Evolutionary conservation across 768 basidiomycete species (phyloP), one percentile per base, ranked within the genome.

Genomic region (Daedaleopsis sinensis): DNA sequence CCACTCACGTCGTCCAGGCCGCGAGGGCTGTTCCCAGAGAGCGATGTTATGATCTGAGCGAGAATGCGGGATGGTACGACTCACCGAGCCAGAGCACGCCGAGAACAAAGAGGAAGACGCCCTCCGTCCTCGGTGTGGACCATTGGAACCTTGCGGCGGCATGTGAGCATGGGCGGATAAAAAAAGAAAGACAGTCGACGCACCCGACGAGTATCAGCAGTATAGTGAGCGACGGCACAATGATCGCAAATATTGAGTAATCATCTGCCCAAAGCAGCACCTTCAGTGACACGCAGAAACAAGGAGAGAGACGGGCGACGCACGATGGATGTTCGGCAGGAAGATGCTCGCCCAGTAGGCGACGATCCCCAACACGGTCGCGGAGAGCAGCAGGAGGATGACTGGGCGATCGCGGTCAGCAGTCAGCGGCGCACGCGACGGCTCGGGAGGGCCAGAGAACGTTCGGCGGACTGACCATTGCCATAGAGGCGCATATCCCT

Each of bases 21-120:
- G 81, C 90, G 84, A 89, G 83, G 23, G 86, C 91, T 91, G 51
- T 15, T 23, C 13, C 11, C 5, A 42, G 19, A 23, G 18, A 35
- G 42, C 8, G n/a, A 43, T 43, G 52, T 55, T 48, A 54, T 49
- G 44, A 35, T 21, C 36, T 27, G 18, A 23, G 54, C 10, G 37
- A 18, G 39, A 15, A 9, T 16, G 24, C 36, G 37, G 48, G 27
- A 62, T 18, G 38, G 59, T 49, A 38, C 19, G 32, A 74, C 86
- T 64, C 70, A 89, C 91, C 78, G 39, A 93, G 77, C 91, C 91
- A 93, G 38, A 92, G 68, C 19, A 83, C 77, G 11, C 80, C 83
- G 35, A 90, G 67, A 21, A 88, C 62, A 70, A 87, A 82, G 55
- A 87, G 70, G 43, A 76, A 67, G 23, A 83, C 57, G 1, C 79